Evolutionary conservation across 805 yeast genomes (phyloP).

Genomic region (Suhomyces emberorum): DNA sequence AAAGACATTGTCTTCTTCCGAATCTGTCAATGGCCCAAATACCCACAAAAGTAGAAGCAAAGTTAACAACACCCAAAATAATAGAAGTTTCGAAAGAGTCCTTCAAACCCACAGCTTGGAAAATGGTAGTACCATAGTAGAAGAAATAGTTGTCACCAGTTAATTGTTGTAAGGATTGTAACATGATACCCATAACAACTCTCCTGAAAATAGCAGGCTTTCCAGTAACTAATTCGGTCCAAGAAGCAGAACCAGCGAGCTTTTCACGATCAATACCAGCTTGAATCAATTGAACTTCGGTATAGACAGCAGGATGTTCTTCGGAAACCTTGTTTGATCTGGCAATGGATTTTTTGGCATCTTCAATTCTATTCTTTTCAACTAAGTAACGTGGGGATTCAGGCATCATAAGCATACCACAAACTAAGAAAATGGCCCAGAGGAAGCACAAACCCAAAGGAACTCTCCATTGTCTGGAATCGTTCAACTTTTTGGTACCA

Average conservation of each 20-base stretch:
- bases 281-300: slow-evolving; percentile 25
- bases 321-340: slow-evolving; percentile 21
- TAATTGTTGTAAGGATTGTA: slow-evolving; percentile 52
- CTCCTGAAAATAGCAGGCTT: slow-evolving; percentile 26
- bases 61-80: slow-evolving; percentile 54
- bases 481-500: slow-evolving; percentile 22
- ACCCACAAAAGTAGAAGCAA: slow-evolving; percentile 52
- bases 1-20: slow-evolving; percentile 52
- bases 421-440: slow-evolving; percentile 24
- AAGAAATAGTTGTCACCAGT: slow-evolving; percentile 66
- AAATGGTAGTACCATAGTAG: slow-evolving; percentile 63
- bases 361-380: slow-evolving; percentile 21
- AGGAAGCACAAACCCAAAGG: slow-evolving; percentile 28
- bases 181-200: slow-evolving; percentile 22
- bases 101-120: slow-evolving; percentile 53
- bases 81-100: slow-evolving; percentile 63
- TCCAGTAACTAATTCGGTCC: slow-evolving; percentile 25
- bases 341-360: slow-evolving; percentile 25
- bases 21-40: slow-evolving; percentile 49
- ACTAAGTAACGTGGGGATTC: slow-evolving; percentile 27
- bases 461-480: slow-evolving; percentile 26
- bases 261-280: slow-evolving; percentile 29
- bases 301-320: slow-evolving; percentile 24
- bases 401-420: slow-evolving; percentile 26
- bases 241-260: slow-evolving; percentile 24